Percentiles rank a stretch among this genome's conserved stretches.
Conservation (phyloP, 129 eudicot genomes). For the Ambrosia artemisiifolia region DNA sequence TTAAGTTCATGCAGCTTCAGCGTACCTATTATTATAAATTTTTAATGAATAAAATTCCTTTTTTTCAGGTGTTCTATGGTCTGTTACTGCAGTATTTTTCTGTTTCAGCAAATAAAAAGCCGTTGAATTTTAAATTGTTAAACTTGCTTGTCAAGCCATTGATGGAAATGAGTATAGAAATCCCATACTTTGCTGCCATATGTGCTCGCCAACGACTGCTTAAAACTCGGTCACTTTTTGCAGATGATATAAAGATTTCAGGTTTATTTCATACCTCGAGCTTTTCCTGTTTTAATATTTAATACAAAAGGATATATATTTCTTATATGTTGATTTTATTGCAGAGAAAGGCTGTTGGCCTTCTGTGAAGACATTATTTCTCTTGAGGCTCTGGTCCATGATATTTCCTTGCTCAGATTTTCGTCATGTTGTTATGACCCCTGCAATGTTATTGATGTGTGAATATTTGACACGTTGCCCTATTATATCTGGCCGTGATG, state of each 20-base stretch:
- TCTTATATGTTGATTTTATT: slow-evolving; percentile 12
- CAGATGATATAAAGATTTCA: slow-evolving; percentile 64
- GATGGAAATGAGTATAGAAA: slow-evolving; percentile 92
- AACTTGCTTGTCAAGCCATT: slow-evolving; percentile 88
- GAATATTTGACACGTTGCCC: slow-evolving; percentile 96
- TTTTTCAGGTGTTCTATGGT: slow-evolving; percentile 82
- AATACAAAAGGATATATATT: not conserved
- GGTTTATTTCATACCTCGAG: slow-evolving; percentile 34
- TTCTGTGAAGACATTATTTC: slow-evolving; percentile 70
- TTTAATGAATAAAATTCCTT: not conserved
- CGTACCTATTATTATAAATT: not conserved
- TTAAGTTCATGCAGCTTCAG: not conserved
- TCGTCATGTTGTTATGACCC: slow-evolving; percentile 95
- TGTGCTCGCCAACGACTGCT: slow-evolving; percentile 88
- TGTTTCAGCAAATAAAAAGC: slow-evolving; percentile 71
- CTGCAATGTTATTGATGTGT: slow-evolving; percentile 78
- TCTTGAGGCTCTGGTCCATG: slow-evolving; percentile 95
- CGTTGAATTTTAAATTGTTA: slow-evolving; percentile 63
- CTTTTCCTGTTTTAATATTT: not conserved
- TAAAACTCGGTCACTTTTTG: slow-evolving; percentile 62
- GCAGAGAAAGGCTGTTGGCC: slow-evolving; percentile 95
- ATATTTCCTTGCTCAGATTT: slow-evolving; percentile 98
- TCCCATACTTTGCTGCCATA: slow-evolving; percentile 90
- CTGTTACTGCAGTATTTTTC: slow-evolving; percentile 89
- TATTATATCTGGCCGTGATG: slow-evolving; percentile 68